Percentiles rank a stretch among this genome's conserved stretches.
These are phyloP conservation scores for Mimosa pudica DNA, from an alignment of 306 rosid genomes.

Conservation along the genomic window DNA sequence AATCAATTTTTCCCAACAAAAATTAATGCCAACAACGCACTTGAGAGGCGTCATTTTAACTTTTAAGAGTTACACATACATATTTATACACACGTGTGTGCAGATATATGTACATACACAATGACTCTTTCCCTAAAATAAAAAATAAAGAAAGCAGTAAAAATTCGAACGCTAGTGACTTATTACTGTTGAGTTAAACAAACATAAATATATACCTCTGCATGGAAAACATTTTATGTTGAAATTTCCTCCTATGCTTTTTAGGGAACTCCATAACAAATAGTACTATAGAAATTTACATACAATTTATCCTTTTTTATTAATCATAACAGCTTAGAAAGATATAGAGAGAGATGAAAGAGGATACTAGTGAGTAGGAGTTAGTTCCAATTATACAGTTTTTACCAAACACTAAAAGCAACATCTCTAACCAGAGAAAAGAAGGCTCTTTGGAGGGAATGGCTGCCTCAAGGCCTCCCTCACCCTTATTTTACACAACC, in stretches of 20 bases:
- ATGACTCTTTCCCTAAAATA: no score
- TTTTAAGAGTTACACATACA: no score
- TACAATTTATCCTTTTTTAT: not conserved
- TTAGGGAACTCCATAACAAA: not conserved
- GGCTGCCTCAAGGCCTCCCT: conserved; percentile 23
- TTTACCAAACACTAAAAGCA: conserved; percentile 27
- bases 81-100: no score
- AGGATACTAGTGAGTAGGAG: conserved; percentile 11
- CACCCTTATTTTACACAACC: conserved; percentile 41
- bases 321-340: not conserved
- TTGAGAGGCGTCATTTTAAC: no score
- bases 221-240: not conserved
- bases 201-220: not conserved
- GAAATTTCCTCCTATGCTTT: not conserved
- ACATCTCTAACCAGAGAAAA: conserved; percentile 27
- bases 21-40: no score
- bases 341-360: not conserved
- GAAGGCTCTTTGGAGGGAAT: conserved; percentile 36
- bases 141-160: no score
- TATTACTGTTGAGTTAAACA: no score
- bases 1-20: no score
- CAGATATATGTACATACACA: no score
- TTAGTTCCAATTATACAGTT: conserved; percentile 36
- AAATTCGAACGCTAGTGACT: no score
- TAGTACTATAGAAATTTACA: not conserved